phyloP scores from a whole-genome alignment of 495 filamentous ascomycete species.

The Tuber borchii region DNA sequence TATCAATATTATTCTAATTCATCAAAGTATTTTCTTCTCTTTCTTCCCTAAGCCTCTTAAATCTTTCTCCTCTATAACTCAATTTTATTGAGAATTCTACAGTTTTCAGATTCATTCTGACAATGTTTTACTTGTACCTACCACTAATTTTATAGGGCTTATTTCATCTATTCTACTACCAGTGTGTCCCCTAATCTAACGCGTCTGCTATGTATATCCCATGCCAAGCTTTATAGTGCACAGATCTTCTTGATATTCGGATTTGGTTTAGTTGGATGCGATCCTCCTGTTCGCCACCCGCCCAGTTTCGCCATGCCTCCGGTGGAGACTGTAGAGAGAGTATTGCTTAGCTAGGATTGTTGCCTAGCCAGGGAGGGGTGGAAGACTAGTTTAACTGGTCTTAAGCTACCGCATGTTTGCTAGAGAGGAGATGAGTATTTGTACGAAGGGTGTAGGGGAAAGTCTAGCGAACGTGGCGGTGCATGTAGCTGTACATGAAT shows the following conservation, averaged over 20 bases:
- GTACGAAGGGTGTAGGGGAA: no score
- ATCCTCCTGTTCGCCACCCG: not conserved
- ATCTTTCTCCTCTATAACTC: not conserved
- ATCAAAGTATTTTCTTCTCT: not conserved
- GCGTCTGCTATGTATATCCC: not conserved
- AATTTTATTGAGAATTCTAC: not conserved
- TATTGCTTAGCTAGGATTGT: no score
- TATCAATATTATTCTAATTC: not conserved
- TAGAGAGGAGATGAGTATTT: no score
- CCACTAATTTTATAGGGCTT: not conserved
- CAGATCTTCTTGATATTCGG: not conserved
- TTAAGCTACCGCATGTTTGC: no score
- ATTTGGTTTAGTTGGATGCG: not conserved
- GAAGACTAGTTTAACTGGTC: no score
- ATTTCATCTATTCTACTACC: not conserved
- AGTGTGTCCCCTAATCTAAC: not conserved
- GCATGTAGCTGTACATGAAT: no score
- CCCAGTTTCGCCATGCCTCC: not conserved
- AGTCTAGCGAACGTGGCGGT: no score
- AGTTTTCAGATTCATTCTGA: not conserved
- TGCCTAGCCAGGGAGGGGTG: no score
- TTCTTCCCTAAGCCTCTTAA: not conserved
- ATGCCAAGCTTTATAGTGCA: not conserved
- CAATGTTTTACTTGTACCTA: not conserved
- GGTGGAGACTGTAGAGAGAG: not conserved